These are phyloP conservation scores for Gnomoniopsis sp. DNA, from an alignment of 2,329 filamentous ascomycete genomes.

Conservation along the genomic window DNA sequence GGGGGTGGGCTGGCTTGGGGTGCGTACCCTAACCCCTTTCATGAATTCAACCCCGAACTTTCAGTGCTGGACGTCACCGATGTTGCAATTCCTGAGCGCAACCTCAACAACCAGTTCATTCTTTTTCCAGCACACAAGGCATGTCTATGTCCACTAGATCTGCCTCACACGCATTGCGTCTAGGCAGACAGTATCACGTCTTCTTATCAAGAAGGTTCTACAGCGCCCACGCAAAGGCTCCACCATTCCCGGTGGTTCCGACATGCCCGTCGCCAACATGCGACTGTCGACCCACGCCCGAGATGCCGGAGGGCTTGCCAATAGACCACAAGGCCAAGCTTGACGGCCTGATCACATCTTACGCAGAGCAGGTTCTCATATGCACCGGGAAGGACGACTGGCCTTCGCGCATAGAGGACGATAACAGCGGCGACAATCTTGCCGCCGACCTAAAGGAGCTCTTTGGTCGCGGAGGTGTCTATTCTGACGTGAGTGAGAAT, in stretches of 20 bases:
- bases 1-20: not conserved
- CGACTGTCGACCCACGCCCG: slow-evolving; percentile 64
- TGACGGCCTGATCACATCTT: slow-evolving; percentile 73
- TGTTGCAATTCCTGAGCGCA: not conserved
- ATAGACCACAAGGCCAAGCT: slow-evolving; percentile 71
- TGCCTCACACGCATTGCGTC: not conserved
- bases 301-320: slow-evolving; percentile 62
- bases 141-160: slow-evolving; percentile 1
- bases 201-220: not conserved
- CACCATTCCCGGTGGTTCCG: slow-evolving; percentile 40
- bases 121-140: not conserved
- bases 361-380: slow-evolving; percentile 78
- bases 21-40: not conserved
- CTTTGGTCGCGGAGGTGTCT: slow-evolving; percentile 62
- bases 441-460: slow-evolving; percentile 70
- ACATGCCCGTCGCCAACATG: slow-evolving; percentile 76
- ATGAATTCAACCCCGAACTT: too few relatives aligned
- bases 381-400: slow-evolving; percentile 80
- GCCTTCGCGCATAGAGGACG: slow-evolving; percentile 80
- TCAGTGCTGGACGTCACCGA: not conserved
- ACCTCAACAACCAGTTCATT: not conserved
- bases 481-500: slow-evolving; percentile 56
- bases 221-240: slow-evolving; percentile 8
- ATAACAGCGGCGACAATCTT: slow-evolving; percentile 63
- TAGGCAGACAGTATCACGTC: not conserved